phyloP scores from a whole-genome alignment of 805 yeast species.

The Cyberlindnera veronae region DNA sequence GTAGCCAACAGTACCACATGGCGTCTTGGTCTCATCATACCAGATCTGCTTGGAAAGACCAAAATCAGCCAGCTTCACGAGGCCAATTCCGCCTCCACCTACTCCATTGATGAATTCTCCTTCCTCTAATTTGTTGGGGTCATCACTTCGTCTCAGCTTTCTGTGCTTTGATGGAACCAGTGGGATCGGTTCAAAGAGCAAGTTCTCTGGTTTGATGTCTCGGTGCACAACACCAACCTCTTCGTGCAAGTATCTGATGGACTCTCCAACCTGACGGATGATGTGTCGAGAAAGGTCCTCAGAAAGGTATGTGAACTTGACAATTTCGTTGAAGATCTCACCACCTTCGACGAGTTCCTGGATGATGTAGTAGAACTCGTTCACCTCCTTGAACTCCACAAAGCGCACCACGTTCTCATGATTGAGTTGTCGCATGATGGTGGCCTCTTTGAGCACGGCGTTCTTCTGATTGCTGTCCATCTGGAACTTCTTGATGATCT shows the following conservation, averaged over 20 bases:
- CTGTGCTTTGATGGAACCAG: slow-evolving; percentile 35
- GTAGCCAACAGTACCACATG: slow-evolving; percentile 98
- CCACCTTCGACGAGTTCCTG: slow-evolving; percentile 78
- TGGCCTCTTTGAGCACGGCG: slow-evolving; percentile 40
- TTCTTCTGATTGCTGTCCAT: slow-evolving; percentile 34
- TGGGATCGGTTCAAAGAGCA: slow-evolving; percentile 60
- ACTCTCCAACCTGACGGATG: slow-evolving; percentile 58
- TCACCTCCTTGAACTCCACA: slow-evolving; percentile 53
- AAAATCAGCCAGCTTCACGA: slow-evolving; percentile 89
- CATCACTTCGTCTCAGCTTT: slow-evolving; percentile 52
- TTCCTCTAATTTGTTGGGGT: slow-evolving; percentile 74
- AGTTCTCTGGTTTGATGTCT: slow-evolving; percentile 79
- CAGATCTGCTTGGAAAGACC: slow-evolving; percentile 90
- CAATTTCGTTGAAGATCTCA: slow-evolving; percentile 67
- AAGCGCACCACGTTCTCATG: slow-evolving; percentile 62
- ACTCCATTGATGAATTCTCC: slow-evolving; percentile 75
- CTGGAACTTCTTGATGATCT: slow-evolving; percentile 59
- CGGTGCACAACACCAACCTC: slow-evolving; percentile 78
- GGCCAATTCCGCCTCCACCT: slow-evolving; percentile 93
- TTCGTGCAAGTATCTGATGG: slow-evolving; percentile 66
- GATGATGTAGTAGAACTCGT: slow-evolving; percentile 60
- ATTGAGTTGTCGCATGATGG: slow-evolving; percentile 42
- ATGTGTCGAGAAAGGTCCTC: slow-evolving; percentile 65
- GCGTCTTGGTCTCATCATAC: slow-evolving; percentile 81
- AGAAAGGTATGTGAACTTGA: slow-evolving; percentile 60